These are phyloP conservation scores for Pythium folliculosum DNA, from an alignment of 352 stramenopile genomes.

Conservation along the genomic window DNA sequence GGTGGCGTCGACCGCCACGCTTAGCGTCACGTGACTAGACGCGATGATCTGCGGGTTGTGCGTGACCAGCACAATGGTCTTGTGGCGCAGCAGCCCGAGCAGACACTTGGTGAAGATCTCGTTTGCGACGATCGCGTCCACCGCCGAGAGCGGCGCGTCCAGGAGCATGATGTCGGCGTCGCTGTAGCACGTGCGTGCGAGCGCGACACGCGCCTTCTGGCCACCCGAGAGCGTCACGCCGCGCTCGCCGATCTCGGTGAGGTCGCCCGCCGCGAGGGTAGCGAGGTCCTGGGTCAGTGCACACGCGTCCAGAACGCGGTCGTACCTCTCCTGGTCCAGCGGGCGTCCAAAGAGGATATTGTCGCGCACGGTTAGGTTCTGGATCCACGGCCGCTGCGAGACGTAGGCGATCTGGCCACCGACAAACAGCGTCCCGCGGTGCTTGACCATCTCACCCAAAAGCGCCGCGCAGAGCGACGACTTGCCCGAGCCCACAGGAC, in stretches of 20 bases:
- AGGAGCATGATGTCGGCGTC: constrained; percentile 51
- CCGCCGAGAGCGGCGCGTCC: constrained; percentile 47
- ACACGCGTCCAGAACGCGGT: constrained; percentile 46
- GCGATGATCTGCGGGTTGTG: constrained; percentile 55
- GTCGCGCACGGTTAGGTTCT: constrained; percentile 46
- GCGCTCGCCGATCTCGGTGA: constrained; percentile 45
- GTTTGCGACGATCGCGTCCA: constrained; percentile 29
- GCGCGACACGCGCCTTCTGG: constrained; percentile 46
- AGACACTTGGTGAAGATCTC: constrained; percentile 81
- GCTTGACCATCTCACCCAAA: constrained; percentile 38
- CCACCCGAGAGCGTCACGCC: constrained; percentile 44
- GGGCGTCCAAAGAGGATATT: constrained; percentile 91
- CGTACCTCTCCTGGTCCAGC: constrained; percentile 37
- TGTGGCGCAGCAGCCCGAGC: constrained; percentile 41
- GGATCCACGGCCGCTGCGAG: constrained; percentile 77
- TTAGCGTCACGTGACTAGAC: constrained; percentile 3
- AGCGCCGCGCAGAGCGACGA: constrained; percentile 88
- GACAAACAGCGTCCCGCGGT: not conserved
- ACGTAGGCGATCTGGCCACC: constrained; percentile 52
- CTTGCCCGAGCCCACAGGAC: constrained; percentile 89
- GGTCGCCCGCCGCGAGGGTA: constrained; percentile 59
- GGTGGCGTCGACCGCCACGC: constrained; percentile 7
- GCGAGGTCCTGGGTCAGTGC: constrained; percentile 46
- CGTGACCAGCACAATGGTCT: constrained; percentile 59
- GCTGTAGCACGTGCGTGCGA: constrained; percentile 51